Conservation (phyloP, 2,329 filamentous ascomycete species). For the Chrysoporthe puriensis region DNA sequence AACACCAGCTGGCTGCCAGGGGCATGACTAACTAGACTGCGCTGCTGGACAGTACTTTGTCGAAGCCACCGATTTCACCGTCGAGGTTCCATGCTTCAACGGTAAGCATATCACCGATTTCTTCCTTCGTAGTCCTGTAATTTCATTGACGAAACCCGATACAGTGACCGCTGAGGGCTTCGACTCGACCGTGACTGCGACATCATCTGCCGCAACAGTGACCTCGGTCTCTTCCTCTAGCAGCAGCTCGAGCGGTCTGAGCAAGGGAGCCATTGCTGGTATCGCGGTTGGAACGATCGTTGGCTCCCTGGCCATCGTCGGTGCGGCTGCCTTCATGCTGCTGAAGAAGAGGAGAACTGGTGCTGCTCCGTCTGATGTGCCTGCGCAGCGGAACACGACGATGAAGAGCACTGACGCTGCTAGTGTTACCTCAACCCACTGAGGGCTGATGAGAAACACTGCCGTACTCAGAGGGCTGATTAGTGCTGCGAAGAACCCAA, state of each 20-base stretch:
- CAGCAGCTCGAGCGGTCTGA: conserved; percentile 34
- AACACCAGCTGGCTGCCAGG: conserved; percentile 5
- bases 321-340: conserved; percentile 36
- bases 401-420: conserved; percentile 12
- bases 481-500: neutral
- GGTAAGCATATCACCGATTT: neutral
- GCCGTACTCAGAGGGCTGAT: neutral
- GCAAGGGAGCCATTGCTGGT: conserved; percentile 41
- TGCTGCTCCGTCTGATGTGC: neutral
- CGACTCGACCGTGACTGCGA: conserved; percentile 31
- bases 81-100: conserved; percentile 44
- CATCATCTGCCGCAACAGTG: conserved; percentile 30
- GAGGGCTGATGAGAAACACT: neutral
- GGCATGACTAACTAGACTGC: neutral
- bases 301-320: conserved; percentile 37
- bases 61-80: conserved; percentile 35
- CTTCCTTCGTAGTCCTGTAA: neutral
- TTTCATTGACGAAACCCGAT: neutral
- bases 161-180: conserved; percentile 37
- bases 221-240: conserved; percentile 13
- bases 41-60: conserved; percentile 38
- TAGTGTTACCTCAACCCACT: conserved; percentile 16
- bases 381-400: neutral
- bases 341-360: conserved; percentile 29
- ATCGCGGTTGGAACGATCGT: conserved; percentile 42